A percentile compares a stretch with the other conserved stretches of the same genome.
phyloP scores from a whole-genome alignment of 306 rosid genomes.

The Aeschynomene evenia region DNA sequence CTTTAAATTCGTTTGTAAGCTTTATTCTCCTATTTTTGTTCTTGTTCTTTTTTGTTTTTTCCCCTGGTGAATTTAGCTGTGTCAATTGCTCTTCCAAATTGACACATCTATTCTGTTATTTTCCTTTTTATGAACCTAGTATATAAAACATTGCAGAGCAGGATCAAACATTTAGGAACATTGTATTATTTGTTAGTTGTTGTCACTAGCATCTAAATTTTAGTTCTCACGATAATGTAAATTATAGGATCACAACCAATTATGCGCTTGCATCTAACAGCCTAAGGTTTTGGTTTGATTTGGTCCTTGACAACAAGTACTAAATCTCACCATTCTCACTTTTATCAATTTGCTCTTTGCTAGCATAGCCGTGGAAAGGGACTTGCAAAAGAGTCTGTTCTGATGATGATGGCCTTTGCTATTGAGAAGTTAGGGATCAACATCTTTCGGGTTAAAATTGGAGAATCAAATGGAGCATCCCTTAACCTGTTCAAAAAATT shows the following conservation, averaged over 20 bases:
- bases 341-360: slow-evolving; percentile 43
- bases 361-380: slow-evolving; percentile 87
- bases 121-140: background rate
- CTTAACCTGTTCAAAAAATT: slow-evolving; percentile 69
- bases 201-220: slow-evolving; percentile 9
- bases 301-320: slow-evolving; percentile 6
- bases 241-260: background rate
- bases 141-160: slow-evolving; percentile 13
- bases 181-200: background rate
- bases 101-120: slow-evolving; percentile 3
- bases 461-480: slow-evolving; percentile 79
- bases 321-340: slow-evolving; percentile 22
- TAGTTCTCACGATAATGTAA: background rate
- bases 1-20: background rate
- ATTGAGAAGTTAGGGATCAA: slow-evolving; percentile 63
- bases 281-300: slow-evolving; percentile 10
- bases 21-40: background rate
- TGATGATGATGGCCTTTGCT: slow-evolving; percentile 86
- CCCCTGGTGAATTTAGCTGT: background rate
- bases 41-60: background rate
- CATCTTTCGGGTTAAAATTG: slow-evolving; percentile 69
- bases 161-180: background rate
- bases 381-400: slow-evolving; percentile 73
- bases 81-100: background rate
- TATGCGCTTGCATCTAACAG: background rate